Evolutionary conservation across 768 basidiomycete species (phyloP).

Genomic region (Fomitopsis pulvina): DNA sequence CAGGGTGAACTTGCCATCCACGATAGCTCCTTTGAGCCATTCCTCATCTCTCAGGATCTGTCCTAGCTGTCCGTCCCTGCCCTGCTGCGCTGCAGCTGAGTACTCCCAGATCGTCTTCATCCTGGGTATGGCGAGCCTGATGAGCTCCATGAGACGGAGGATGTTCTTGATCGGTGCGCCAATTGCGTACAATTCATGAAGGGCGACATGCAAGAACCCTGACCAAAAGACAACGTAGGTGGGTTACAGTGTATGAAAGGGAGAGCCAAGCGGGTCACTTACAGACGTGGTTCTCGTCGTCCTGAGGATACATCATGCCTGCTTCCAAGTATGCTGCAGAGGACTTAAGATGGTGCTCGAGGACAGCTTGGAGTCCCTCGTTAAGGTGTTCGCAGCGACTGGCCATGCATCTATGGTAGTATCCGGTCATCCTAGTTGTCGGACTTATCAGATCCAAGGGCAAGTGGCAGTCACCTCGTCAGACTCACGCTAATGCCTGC

Average conservation of each 20-base stretch:
- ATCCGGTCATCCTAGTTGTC: conserved; percentile 9
- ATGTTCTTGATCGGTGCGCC: not conserved
- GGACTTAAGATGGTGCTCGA: not conserved
- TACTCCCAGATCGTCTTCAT: conserved; percentile 15
- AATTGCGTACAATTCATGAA: conserved; percentile 1
- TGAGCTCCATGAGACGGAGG: conserved; percentile 6
- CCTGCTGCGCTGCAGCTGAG: conserved; percentile 1
- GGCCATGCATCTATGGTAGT: conserved; percentile 10
- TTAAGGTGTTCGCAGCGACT: not conserved
- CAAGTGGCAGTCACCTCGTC: too few relatives aligned
- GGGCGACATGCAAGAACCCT: conserved; percentile 11
- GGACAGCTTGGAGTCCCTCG: not conserved
- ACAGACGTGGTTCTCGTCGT: conserved; percentile 10
- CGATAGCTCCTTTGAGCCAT: not conserved
- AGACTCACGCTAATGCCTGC: conserved; percentile 7
- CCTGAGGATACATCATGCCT: conserved; percentile 4
- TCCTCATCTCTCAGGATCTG: not conserved
- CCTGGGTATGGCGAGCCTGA: conserved; percentile 8
- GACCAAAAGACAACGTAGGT: not conserved
- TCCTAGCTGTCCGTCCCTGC: not conserved
- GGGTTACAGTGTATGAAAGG: not conserved
- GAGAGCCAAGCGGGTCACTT: not conserved
- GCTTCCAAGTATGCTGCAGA: conserved; percentile 6
- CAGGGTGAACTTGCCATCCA: not conserved
- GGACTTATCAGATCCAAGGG: too few relatives aligned